Conservation (phyloP, 2,329 filamentous ascomycete species). For the Macrophomina tecta region DNA sequence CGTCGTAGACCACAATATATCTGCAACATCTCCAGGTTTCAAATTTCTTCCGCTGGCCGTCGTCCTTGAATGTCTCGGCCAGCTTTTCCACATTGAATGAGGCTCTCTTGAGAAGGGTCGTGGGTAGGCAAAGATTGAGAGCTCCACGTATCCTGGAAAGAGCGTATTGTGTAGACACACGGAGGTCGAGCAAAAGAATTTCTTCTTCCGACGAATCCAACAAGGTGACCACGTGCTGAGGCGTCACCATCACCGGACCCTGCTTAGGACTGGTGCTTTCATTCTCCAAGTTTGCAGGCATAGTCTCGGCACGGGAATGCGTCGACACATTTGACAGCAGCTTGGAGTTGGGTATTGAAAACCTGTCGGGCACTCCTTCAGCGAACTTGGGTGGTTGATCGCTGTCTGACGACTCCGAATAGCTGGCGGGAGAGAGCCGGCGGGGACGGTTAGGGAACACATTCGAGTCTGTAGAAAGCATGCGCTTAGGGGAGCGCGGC, state of each 20-base stretch:
- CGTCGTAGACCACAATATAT: slow-evolving; percentile 87
- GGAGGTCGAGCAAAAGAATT: slow-evolving; percentile 80
- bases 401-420: slow-evolving; percentile 38
- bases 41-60: slow-evolving; percentile 74
- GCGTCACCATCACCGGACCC: slow-evolving; percentile 51
- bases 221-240: slow-evolving; percentile 57
- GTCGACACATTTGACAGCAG: slow-evolving; percentile 27
- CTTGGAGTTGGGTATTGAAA: slow-evolving; percentile 38
- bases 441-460: slow-evolving; percentile 51
- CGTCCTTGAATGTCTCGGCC: slow-evolving; percentile 80
- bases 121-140: slow-evolving; percentile 92
- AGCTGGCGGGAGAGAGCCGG: slow-evolving; percentile 55
- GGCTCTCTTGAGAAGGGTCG: slow-evolving; percentile 86
- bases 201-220: slow-evolving; percentile 55
- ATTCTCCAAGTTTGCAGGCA: slow-evolving; percentile 44
- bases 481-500: slow-evolving; percentile 56
- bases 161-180: slow-evolving; percentile 83
- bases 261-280: slow-evolving; percentile 29
- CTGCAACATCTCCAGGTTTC: slow-evolving; percentile 75
- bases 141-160: slow-evolving; percentile 78
- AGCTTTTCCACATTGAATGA: slow-evolving; percentile 91
- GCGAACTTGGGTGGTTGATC: slow-evolving; percentile 43
- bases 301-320: slow-evolving; percentile 53
- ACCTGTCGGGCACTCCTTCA: slow-evolving; percentile 35
- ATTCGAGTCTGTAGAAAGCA: slow-evolving; percentile 53